Conservation (phyloP, 352 stramenopile species). For the Thraustotheca clavata region DNA sequence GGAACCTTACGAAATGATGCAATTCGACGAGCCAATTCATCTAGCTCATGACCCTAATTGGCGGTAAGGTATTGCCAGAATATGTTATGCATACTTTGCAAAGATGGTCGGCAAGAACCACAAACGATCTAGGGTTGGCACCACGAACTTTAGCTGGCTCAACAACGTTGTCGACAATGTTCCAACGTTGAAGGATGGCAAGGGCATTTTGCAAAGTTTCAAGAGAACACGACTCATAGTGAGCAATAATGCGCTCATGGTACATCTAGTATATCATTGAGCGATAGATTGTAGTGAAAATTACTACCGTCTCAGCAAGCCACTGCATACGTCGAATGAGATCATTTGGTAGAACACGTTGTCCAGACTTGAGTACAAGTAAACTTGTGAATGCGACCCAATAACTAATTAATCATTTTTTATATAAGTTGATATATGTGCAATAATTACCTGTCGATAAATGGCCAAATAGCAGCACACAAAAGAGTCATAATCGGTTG, state of each 20-base stretch:
- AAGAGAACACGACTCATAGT: conserved; percentile 81
- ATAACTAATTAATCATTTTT: conserved; percentile 47
- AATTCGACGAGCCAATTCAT: conserved; percentile 35
- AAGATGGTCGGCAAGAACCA: not conserved
- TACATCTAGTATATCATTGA: conserved; percentile 44
- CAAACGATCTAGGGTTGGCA: not conserved
- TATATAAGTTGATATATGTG: not conserved
- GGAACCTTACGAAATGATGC: conserved; percentile 57
- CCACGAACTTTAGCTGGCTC: not conserved
- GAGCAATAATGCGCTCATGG: conserved; percentile 75
- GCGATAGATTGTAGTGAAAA: not conserved
- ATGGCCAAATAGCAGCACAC: conserved; percentile 75
- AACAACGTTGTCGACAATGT: conserved; percentile 42
- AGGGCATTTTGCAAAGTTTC: conserved; percentile 78
- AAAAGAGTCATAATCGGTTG: conserved; percentile 53
- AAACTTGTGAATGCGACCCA: conserved; percentile 72
- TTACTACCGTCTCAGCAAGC: conserved; percentile 55
- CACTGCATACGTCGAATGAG: conserved; percentile 75
- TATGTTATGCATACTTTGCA: conserved; percentile 13
- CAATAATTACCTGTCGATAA: conserved; percentile 47
- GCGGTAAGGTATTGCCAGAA: conserved; percentile 24
- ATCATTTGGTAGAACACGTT: conserved; percentile 46
- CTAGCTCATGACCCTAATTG: conserved; percentile 44
- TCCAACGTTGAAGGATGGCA: conserved; percentile 50
- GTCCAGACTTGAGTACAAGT: conserved; percentile 43